These are phyloP conservation scores for Coemansia sp. DNA, from an alignment of 192 early-diverging fungal genomes.

Conservation along the genomic window DNA sequence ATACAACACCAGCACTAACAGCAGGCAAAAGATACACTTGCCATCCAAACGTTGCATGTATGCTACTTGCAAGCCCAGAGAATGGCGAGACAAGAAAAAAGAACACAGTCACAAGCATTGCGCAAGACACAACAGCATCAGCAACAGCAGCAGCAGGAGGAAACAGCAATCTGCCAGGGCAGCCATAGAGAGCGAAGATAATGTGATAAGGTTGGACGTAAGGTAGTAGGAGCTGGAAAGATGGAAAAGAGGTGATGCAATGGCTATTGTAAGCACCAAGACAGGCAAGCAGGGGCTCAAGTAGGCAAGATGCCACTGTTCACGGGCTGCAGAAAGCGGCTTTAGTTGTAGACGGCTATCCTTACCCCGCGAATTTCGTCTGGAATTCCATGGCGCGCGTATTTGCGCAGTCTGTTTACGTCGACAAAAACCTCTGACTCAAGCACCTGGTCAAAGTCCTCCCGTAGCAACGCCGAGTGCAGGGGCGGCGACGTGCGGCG, in stretches of 20 bases:
- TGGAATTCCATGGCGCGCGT: slow-evolving; percentile 79
- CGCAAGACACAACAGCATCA: background rate
- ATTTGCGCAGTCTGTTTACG: slow-evolving; percentile 72
- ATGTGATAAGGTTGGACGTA: background rate
- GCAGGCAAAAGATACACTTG: no score
- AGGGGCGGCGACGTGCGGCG: slow-evolving; percentile 48
- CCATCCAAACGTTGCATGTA: background rate
- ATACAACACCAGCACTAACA: background rate
- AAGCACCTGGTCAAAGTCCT: slow-evolving; percentile 74
- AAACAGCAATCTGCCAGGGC: background rate
- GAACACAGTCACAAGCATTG: background rate
- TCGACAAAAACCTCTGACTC: slow-evolving; percentile 83
- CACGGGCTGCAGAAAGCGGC: background rate
- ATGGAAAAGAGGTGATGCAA: background rate
- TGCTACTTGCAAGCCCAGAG: background rate
- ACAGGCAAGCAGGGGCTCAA: background rate
- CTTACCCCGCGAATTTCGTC: slow-evolving; percentile 70
- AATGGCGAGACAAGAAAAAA: background rate
- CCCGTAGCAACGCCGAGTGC: slow-evolving; percentile 49
- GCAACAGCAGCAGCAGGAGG: no score
- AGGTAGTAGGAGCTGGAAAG: background rate
- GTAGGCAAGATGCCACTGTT: no score
- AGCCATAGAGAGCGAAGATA: background rate
- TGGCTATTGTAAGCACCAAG: background rate
- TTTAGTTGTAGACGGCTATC: background rate